Percentiles rank a stretch among this genome's conserved stretches.
Conservation (phyloP, 148 eudicot species). For the Rhododendron vialii region DNA sequence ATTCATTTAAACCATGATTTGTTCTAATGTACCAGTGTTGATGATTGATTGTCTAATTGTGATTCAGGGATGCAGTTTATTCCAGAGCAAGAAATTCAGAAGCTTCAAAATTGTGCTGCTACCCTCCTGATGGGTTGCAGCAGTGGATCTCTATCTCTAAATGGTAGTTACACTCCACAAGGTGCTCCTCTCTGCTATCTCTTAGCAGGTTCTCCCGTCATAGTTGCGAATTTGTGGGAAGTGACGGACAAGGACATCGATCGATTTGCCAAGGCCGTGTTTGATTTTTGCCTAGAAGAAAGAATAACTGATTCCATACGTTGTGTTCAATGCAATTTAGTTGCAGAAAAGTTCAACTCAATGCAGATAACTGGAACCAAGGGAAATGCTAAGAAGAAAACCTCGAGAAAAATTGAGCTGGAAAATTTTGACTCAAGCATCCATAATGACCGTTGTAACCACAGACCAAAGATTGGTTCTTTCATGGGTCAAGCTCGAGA, state of each 20-base stretch:
- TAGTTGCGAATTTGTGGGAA: constrained; percentile 91
- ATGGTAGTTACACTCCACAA: constrained; percentile 63
- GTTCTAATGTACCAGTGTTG: not conserved
- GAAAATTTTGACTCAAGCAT: constrained; percentile 11
- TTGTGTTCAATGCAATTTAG: constrained; percentile 57
- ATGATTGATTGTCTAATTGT: not conserved
- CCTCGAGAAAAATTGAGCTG: constrained; percentile 28
- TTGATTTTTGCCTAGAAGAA: constrained; percentile 66
- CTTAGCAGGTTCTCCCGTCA: constrained; percentile 82
- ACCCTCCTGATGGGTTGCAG: constrained; percentile 87
- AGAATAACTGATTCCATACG: constrained; percentile 41
- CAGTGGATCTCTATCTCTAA: constrained; percentile 61
- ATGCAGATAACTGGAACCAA: constrained; percentile 33
- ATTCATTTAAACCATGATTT: not conserved
- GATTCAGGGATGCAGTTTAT: constrained; percentile 72
- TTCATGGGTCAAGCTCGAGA: constrained; percentile 79
- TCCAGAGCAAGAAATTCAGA: constrained; percentile 59
- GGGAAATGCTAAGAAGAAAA: constrained; percentile 42
- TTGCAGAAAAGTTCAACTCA: constrained; percentile 44
- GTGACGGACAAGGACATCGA: constrained; percentile 95
- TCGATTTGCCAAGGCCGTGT: constrained; percentile 79
- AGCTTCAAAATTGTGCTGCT: constrained; percentile 74
- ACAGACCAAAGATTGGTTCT: constrained; percentile 65
- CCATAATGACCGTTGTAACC: constrained; percentile 38
- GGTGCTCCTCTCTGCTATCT: constrained; percentile 76